These are phyloP conservation scores for Fusarium napiforme DNA, from an alignment of 2,329 filamentous ascomycete species.

Conservation along the genomic window DNA sequence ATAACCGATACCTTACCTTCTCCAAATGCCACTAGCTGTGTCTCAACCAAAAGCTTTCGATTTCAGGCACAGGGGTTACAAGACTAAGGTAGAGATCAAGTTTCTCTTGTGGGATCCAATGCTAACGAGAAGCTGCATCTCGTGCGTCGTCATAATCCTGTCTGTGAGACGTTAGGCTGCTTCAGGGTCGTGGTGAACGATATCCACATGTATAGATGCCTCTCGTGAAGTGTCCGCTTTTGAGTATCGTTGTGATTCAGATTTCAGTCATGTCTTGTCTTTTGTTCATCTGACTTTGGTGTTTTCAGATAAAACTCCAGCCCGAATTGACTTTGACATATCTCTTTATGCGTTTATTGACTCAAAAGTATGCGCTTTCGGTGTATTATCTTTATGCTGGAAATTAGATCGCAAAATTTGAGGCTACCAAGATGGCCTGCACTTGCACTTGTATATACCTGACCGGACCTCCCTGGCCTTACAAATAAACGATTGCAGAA, in stretches of 20 bases:
- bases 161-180: neutral
- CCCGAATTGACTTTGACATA: neutral
- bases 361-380: too few relatives aligned
- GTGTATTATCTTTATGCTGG: neutral
- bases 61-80: constrained; percentile 12
- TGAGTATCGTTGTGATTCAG: neutral
- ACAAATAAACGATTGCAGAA: constrained; percentile 12
- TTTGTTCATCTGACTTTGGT: neutral
- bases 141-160: constrained; percentile 22
- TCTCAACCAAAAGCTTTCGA: neutral
- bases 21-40: constrained; percentile 23
- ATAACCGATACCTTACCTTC: constrained; percentile 18
- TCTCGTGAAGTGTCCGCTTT: neutral
- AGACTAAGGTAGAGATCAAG: constrained; percentile 7
- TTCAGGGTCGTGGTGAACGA: neutral
- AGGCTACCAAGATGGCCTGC: neutral
- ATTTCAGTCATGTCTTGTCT: neutral
- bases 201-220: neutral
- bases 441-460: constrained; percentile 13
- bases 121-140: neutral
- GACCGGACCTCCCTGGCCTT: neutral
- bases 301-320: neutral
- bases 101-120: constrained; percentile 8
- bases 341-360: neutral
- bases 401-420: constrained; percentile 1